Evolutionary conservation across 2,329 filamentous ascomycete species (phyloP).

Genomic region (Alternaria metachromatica): DNA sequence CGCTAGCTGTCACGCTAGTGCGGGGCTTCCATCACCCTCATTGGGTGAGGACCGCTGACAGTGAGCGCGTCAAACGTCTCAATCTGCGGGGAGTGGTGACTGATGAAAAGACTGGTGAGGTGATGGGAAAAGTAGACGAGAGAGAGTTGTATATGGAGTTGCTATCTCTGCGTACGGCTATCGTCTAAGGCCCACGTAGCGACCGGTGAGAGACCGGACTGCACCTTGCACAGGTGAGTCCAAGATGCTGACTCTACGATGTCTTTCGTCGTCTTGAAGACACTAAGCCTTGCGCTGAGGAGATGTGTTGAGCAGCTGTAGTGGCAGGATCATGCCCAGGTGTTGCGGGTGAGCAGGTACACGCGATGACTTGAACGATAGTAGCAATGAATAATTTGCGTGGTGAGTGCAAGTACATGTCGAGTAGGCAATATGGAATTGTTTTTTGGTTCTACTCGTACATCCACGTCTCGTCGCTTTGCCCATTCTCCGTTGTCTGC

Average conservation of each 20-base stretch:
- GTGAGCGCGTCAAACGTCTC: neutral
- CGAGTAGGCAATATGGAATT: fast-evolving
- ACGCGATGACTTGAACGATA: neutral
- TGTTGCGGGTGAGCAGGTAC: neutral
- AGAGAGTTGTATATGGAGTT: too few species aligned
- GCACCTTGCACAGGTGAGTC: neutral
- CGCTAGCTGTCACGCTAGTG: conserved; percentile 5
- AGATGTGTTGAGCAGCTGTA: neutral
- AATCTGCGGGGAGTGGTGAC: neutral
- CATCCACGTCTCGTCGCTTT: conserved; percentile 18
- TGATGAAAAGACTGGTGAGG: too few species aligned
- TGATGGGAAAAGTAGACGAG: fast-evolving
- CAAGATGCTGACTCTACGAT: neutral
- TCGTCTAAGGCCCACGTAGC: too few species aligned
- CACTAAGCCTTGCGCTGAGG: neutral
- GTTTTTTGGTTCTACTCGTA: neutral
- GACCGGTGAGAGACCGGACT: neutral
- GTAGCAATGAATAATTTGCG: neutral
- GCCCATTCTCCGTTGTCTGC: neutral
- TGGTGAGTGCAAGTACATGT: neutral
- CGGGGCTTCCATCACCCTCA: conserved; percentile 5
- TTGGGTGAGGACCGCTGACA: neutral
- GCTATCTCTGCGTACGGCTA: too few species aligned
- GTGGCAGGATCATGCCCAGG: neutral
- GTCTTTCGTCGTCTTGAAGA: neutral